Evolutionary conservation across 1,284 basidiomycete species (phyloP).

Genomic region (Cryptococcus deneoformans): DNA sequence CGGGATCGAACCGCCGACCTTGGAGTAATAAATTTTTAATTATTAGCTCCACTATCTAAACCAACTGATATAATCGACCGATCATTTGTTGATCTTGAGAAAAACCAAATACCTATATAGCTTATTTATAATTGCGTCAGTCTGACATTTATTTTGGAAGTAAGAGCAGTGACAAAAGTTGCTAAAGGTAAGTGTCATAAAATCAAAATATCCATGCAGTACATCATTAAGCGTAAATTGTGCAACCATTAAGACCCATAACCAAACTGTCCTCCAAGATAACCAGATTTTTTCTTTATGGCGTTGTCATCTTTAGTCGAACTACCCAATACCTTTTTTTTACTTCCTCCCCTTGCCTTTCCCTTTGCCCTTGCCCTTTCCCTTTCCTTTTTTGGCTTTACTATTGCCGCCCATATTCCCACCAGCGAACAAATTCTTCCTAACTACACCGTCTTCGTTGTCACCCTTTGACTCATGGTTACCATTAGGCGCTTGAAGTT

Average conservation of each 20-base stretch:
- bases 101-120: too few relatives aligned
- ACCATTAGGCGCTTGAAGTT: not conserved
- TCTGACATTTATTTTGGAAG: too few relatives aligned
- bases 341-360: not conserved
- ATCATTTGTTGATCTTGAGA: not conserved
- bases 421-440: conserved; percentile 14
- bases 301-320: too few relatives aligned
- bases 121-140: too few relatives aligned
- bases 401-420: conserved; percentile 10
- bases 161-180: too few relatives aligned
- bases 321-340: too few relatives aligned
- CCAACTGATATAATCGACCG: conserved; percentile 6
- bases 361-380: not conserved
- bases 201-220: too few relatives aligned
- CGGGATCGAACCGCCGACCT: conserved; percentile 9
- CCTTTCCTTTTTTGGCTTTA: conserved; percentile 7
- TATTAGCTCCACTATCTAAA: conserved; percentile 6
- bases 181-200: too few relatives aligned
- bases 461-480: not conserved
- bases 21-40: not conserved
- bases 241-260: too few relatives aligned
- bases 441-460: conserved; percentile 11
- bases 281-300: too few relatives aligned
- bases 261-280: too few relatives aligned
- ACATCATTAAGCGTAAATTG: too few relatives aligned